These are phyloP conservation scores for Pseudocercospora vitis DNA, from an alignment of 2,329 filamentous ascomycete genomes.

Conservation along the genomic window DNA sequence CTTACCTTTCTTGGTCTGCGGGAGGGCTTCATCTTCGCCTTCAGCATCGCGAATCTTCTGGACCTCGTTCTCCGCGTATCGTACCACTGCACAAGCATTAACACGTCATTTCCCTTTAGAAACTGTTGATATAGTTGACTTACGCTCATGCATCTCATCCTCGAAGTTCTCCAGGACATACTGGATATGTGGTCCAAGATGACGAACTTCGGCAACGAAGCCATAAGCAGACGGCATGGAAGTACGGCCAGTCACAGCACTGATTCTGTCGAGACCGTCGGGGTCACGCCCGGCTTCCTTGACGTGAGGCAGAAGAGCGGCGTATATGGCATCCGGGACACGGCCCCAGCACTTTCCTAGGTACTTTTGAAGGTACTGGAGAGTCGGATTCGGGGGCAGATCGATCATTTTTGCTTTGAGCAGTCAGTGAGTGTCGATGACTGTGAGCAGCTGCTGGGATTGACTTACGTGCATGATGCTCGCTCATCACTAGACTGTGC, in stretches of 20 bases:
- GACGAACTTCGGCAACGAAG: background rate
- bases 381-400: background rate
- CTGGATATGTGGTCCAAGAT: background rate
- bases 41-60: background rate
- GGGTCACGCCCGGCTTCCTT: too few species aligned
- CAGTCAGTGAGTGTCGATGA: background rate
- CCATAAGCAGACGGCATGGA: background rate
- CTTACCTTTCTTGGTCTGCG: background rate
- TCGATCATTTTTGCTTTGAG: background rate
- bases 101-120: background rate
- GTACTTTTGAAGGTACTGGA: too few species aligned
- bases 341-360: too few species aligned
- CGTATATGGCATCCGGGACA: too few species aligned
- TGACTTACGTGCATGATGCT: constrained; percentile 3
- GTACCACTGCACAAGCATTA: background rate
- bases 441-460: background rate
- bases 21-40: background rate
- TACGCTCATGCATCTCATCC: background rate
- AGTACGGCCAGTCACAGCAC: background rate
- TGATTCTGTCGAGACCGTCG: too few species aligned
- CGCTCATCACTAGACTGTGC: background rate
- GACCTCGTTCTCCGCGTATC: background rate
- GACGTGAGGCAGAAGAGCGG: too few species aligned
- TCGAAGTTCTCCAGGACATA: background rate
- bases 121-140: background rate